A percentile compares a stretch with the other conserved stretches of the same genome.
Evolutionary conservation across 208 protist species (phyloP).

Genomic region (Angomonas ambiguus): DNA sequence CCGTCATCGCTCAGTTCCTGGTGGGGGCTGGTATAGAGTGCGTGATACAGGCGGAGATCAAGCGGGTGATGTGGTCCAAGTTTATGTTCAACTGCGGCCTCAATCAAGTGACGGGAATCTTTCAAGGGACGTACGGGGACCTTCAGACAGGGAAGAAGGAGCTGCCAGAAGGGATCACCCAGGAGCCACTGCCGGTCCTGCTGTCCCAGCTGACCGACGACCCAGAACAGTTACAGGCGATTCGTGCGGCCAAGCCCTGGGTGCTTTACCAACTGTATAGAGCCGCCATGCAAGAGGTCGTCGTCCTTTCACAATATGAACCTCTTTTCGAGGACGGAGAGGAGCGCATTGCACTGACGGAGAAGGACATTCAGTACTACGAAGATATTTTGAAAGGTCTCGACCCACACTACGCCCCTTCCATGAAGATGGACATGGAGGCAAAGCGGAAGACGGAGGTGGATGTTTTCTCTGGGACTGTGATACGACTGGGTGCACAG

Average conservation of each 20-base stretch:
- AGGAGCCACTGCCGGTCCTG: background rate
- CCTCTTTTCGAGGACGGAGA: background rate
- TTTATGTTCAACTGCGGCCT: constrained; percentile 18
- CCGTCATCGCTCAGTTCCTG: background rate
- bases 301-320: background rate
- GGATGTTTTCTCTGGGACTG: constrained; percentile 14
- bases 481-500: constrained; percentile 12
- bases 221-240: background rate
- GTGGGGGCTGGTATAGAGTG: background rate
- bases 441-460: constrained; percentile 14
- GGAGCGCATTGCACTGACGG: constrained; percentile 1
- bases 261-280: background rate
- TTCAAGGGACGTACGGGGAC: constrained; percentile 5
- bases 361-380: constrained; percentile 15
- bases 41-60: constrained; percentile 7
- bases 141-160: constrained; percentile 2
- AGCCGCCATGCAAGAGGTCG: constrained; percentile 13
- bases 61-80: constrained; percentile 16
- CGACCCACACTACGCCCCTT: constrained; percentile 2
- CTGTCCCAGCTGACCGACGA: background rate
- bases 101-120: constrained; percentile 10
- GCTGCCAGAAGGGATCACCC: background rate
- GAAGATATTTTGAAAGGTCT: constrained; percentile 5
- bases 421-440: constrained; percentile 12
- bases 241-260: background rate